Conservation (phyloP, 306 rosid species). For the Quercus aquifolioides region DNA sequence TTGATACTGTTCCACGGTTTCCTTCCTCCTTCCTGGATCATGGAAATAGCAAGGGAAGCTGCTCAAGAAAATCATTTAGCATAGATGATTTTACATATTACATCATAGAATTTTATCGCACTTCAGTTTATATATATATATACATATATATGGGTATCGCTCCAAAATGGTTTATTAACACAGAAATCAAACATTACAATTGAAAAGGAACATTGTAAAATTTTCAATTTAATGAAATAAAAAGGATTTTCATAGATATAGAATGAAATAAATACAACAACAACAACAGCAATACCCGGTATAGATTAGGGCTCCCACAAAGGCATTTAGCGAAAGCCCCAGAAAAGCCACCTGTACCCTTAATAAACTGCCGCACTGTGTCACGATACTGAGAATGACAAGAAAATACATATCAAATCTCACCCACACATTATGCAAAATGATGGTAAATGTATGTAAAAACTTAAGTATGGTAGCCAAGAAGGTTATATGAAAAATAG, state of each 20-base stretch:
- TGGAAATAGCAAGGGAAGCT: conserved; percentile 18
- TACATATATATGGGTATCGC: too few relatives aligned
- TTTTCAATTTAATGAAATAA: background rate
- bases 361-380: conserved; percentile 83
- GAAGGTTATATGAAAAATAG: background rate
- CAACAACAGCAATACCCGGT: conserved; percentile 61
- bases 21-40: conserved; percentile 80
- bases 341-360: conserved; percentile 91
- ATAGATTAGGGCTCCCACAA: conserved; percentile 93
- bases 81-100: background rate
- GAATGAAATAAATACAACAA: conserved; percentile 5
- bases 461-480: background rate
- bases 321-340: conserved; percentile 94
- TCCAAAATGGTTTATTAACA: background rate
- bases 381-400: conserved; percentile 78
- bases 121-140: background rate
- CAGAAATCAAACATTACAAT: background rate
- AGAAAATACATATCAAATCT: conserved; percentile 15
- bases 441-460: conserved; percentile 6
- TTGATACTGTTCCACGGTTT: conserved; percentile 91
- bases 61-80: conserved; percentile 17
- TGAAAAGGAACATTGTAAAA: background rate
- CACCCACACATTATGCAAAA: background rate
- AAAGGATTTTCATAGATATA: background rate
- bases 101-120: background rate